These are phyloP conservation scores for Chrysoporthe deuterocubensis DNA, from an alignment of 2,329 filamentous ascomycete species.

Conservation along the genomic window DNA sequence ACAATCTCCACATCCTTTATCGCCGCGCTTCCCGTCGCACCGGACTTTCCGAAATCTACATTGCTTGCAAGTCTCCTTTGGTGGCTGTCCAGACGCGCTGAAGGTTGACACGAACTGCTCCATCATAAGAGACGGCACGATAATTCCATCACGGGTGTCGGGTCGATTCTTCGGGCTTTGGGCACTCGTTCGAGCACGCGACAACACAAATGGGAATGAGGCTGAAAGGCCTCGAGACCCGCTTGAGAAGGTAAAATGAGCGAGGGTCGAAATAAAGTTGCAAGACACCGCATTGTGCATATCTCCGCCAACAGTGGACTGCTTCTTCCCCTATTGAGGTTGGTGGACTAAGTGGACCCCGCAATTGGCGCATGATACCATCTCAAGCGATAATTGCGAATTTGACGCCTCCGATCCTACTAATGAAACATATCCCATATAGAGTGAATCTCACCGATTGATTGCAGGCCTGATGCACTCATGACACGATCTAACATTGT, in stretches of 20 bases:
- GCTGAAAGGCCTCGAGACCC: conserved; percentile 16
- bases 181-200: neutral
- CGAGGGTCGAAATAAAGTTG: conserved; percentile 22
- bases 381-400: conserved; percentile 29
- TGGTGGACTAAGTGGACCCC: conserved; percentile 24
- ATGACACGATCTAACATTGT: neutral
- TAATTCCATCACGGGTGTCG: conserved; percentile 3
- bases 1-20: conserved; percentile 27
- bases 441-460: conserved; percentile 1
- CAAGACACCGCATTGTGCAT: conserved; percentile 27
- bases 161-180: neutral
- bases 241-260: conserved; percentile 18
- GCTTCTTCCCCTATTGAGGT: conserved; percentile 13
- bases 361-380: conserved; percentile 29
- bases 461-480: neutral
- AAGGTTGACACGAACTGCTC: conserved; percentile 29
- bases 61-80: conserved; percentile 29
- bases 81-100: conserved; percentile 26
- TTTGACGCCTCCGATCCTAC: conserved; percentile 20
- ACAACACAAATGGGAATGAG: neutral
- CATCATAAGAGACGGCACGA: conserved; percentile 16
- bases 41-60: conserved; percentile 28
- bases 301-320: conserved; percentile 13
- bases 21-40: conserved; percentile 21
- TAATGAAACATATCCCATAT: conserved; percentile 21